A percentile compares a stretch with the other conserved stretches of the same genome.
Conservation (phyloP, 2,329 filamentous ascomycete species). For the Fusarium coicis region DNA sequence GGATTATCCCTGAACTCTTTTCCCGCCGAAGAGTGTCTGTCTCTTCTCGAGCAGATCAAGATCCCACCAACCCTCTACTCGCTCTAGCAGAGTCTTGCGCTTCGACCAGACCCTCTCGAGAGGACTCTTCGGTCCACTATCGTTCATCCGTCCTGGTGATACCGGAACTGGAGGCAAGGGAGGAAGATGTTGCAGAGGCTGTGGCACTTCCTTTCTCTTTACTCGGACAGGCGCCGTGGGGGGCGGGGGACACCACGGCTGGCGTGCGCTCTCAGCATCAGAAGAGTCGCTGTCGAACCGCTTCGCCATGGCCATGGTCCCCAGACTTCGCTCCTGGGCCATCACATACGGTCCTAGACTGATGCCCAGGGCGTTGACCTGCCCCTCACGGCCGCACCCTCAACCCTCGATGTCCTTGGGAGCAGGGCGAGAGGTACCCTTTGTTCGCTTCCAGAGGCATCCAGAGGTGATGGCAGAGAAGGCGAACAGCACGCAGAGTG, state of each 20-base stretch:
- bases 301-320: constrained; percentile 52
- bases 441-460: constrained; percentile 72
- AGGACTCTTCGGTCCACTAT: constrained; percentile 39
- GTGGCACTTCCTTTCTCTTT: constrained; percentile 41
- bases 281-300: constrained; percentile 48
- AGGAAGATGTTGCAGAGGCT: constrained; percentile 46
- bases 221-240: constrained; percentile 50
- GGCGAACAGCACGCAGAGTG: constrained; percentile 77
- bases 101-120: constrained; percentile 48
- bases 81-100: constrained; percentile 59
- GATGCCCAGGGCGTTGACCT: constrained; percentile 30
- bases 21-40: constrained; percentile 48
- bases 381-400: constrained; percentile 58
- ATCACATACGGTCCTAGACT: constrained; percentile 30
- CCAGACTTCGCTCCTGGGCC: constrained; percentile 49
- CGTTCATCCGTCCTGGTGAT: constrained; percentile 30
- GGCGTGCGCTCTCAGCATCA: constrained; percentile 43
- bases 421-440: constrained; percentile 49
- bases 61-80: constrained; percentile 67
- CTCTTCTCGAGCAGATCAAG: constrained; percentile 60
- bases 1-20: constrained; percentile 25
- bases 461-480: constrained; percentile 68
- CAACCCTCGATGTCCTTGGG: constrained; percentile 62
- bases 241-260: constrained; percentile 49
- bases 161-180: constrained; percentile 45